phyloP scores from a whole-genome alignment of 495 filamentous ascomycete species.

The Aspergillus sparsus region DNA sequence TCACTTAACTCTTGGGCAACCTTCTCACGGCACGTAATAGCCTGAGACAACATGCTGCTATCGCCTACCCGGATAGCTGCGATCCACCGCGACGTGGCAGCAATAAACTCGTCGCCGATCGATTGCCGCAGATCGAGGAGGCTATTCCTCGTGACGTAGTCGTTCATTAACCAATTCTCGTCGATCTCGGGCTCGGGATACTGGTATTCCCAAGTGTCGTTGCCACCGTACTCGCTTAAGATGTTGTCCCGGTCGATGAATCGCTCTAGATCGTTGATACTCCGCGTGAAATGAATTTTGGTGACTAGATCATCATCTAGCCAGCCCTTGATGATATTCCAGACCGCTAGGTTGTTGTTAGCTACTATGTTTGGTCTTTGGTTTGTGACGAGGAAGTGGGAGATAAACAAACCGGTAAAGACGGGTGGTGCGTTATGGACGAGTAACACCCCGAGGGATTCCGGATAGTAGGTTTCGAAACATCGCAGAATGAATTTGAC shows the following conservation, averaged over 20 bases:
- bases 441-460: slow-evolving; percentile 78
- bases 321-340: slow-evolving; percentile 86
- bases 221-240: slow-evolving; percentile 73
- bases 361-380: slow-evolving; percentile 25
- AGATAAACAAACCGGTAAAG: slow-evolving; percentile 66
- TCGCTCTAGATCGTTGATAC: slow-evolving; percentile 66
- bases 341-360: slow-evolving; percentile 46
- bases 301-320: slow-evolving; percentile 87
- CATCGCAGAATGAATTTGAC: slow-evolving; percentile 95
- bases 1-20: background rate
- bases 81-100: slow-evolving; percentile 67
- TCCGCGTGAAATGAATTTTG: slow-evolving; percentile 88
- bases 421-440: slow-evolving; percentile 92
- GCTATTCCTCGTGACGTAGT: slow-evolving; percentile 56
- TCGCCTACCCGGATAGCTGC: background rate
- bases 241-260: slow-evolving; percentile 70
- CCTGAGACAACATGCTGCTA: background rate
- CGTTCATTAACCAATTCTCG: slow-evolving; percentile 70
- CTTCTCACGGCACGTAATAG: background rate
- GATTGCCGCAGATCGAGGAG: slow-evolving; percentile 56
- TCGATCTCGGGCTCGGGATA: slow-evolving; percentile 71
- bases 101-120: slow-evolving; percentile 65
- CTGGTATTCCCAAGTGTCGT: slow-evolving; percentile 76
- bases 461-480: slow-evolving; percentile 93
- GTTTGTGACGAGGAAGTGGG: background rate